Conservation (phyloP, 768 basidiomycete genomes). For the Sporobolomyces roseus region DNA sequence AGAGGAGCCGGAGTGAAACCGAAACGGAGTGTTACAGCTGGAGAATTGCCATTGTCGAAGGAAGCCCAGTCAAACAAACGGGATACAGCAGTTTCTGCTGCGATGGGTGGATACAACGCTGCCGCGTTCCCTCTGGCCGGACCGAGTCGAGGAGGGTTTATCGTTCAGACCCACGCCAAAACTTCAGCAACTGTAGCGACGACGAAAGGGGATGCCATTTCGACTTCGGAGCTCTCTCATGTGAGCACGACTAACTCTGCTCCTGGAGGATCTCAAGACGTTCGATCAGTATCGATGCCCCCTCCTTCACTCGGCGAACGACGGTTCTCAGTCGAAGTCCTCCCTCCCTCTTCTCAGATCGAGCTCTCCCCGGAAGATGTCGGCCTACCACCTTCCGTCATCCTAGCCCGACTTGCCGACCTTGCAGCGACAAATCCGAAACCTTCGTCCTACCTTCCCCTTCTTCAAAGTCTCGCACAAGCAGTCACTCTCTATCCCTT, state of each 20-base stretch:
- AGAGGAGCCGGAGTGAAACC: slow-evolving; percentile 27
- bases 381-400: slow-evolving; percentile 31
- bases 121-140: slow-evolving; percentile 13
- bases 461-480: slow-evolving; percentile 26
- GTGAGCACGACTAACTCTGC: slow-evolving; percentile 3
- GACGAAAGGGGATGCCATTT: slow-evolving; percentile 22
- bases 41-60: slow-evolving; percentile 21
- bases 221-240: slow-evolving; percentile 16
- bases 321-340: slow-evolving; percentile 20
- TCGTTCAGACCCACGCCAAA: slow-evolving; percentile 33
- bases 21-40: slow-evolving; percentile 27
- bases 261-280: neutral
- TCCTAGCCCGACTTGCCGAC: slow-evolving; percentile 30
- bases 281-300: neutral
- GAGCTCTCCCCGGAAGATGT: slow-evolving; percentile 1
- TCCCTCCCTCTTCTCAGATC: neutral
- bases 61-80: neutral
- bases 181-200: slow-evolving; percentile 33
- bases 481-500: slow-evolving; percentile 38
- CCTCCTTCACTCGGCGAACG: slow-evolving; percentile 14
- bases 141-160: slow-evolving; percentile 37
- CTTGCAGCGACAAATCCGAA: neutral
- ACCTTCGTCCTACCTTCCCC: slow-evolving; percentile 14
- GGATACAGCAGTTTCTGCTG: neutral
- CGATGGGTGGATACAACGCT: neutral